Conservation (phyloP, 1,284 basidiomycete species). For the Ceratobasidium sp. region DNA sequence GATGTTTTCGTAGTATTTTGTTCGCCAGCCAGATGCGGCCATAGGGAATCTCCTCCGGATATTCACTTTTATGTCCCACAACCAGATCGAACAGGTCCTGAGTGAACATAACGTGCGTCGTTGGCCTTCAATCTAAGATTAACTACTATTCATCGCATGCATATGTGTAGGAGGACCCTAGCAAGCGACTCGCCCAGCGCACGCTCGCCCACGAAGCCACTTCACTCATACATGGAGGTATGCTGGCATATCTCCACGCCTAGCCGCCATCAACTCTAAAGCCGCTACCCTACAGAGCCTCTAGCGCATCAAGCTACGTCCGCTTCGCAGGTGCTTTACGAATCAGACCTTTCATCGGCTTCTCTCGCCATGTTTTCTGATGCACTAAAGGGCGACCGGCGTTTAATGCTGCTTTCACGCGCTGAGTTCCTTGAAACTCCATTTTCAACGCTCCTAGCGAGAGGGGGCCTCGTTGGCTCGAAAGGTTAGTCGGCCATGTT, state of each 20-base stretch:
- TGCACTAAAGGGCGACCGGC: slow-evolving; percentile 31
- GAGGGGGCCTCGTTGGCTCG: slow-evolving; percentile 31
- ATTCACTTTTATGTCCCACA: slow-evolving; percentile 82
- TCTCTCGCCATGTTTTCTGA: slow-evolving; percentile 21
- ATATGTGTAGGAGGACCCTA: slow-evolving; percentile 24
- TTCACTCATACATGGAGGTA: slow-evolving; percentile 43
- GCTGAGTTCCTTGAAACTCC: slow-evolving; percentile 16
- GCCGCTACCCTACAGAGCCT: background rate
- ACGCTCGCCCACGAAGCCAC: slow-evolving; percentile 39
- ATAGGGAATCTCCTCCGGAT: slow-evolving; percentile 85
- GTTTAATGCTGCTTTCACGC: slow-evolving; percentile 18
- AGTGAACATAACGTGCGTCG: slow-evolving; percentile 68
- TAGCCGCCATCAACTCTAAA: too few species aligned
- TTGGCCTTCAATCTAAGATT: background rate
- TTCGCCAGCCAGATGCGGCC: slow-evolving; percentile 85
- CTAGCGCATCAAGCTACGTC: slow-evolving; percentile 28
- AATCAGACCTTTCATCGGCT: slow-evolving; percentile 23
- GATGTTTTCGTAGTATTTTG: slow-evolving; percentile 79
- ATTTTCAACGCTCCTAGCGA: slow-evolving; percentile 18
- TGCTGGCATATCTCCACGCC: background rate
- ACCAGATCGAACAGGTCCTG: slow-evolving; percentile 72
- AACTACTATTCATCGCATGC: background rate
- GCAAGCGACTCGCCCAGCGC: slow-evolving; percentile 38
- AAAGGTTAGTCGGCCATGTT: slow-evolving; percentile 4
- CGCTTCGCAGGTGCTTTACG: slow-evolving; percentile 35